These are phyloP conservation scores for Helminthosporium solani DNA, from an alignment of 2,329 filamentous ascomycete species.

Conservation along the genomic window DNA sequence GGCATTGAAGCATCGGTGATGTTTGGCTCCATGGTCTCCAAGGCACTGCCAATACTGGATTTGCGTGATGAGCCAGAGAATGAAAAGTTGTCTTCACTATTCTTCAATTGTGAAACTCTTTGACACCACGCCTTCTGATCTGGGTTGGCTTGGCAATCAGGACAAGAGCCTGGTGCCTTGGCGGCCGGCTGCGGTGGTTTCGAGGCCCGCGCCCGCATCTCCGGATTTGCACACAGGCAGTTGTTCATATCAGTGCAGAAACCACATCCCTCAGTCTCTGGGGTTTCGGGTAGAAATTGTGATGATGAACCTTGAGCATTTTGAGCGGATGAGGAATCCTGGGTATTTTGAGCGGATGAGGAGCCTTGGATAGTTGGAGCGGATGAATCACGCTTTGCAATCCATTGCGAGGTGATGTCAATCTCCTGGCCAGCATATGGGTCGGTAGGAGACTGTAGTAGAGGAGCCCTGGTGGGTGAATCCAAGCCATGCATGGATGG, in stretches of 20 bases:
- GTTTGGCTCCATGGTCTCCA: constrained; percentile 32
- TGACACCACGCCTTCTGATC: constrained; percentile 39
- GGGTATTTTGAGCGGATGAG: constrained; percentile 28
- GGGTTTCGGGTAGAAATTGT: constrained; percentile 1
- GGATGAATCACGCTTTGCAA: constrained; percentile 9
- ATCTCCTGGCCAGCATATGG: constrained; percentile 29
- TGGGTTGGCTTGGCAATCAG: constrained; percentile 38
- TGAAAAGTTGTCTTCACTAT: constrained; percentile 11
- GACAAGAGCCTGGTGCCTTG: constrained; percentile 36
- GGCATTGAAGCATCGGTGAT: constrained; percentile 18
- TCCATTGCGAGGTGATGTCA: constrained; percentile 36
- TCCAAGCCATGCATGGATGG: not conserved
- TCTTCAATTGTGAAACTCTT: constrained; percentile 32
- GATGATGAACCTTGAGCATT: constrained; percentile 16
- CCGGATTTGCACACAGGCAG: too few relatives aligned
- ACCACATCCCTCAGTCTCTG: constrained; percentile 23
- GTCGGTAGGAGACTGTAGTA: constrained; percentile 8
- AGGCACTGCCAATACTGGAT: constrained; percentile 19
- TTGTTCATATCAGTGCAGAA: constrained; percentile 36
- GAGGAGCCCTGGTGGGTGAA: constrained; percentile 15
- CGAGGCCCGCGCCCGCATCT: too few relatives aligned
- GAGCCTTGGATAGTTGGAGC: constrained; percentile 13
- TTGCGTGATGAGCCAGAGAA: constrained; percentile 22
- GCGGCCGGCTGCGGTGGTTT: too few relatives aligned
- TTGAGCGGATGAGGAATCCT: too few relatives aligned